phyloP scores from a whole-genome alignment of 352 stramenopile species.

The Lagenidium sp. region DNA sequence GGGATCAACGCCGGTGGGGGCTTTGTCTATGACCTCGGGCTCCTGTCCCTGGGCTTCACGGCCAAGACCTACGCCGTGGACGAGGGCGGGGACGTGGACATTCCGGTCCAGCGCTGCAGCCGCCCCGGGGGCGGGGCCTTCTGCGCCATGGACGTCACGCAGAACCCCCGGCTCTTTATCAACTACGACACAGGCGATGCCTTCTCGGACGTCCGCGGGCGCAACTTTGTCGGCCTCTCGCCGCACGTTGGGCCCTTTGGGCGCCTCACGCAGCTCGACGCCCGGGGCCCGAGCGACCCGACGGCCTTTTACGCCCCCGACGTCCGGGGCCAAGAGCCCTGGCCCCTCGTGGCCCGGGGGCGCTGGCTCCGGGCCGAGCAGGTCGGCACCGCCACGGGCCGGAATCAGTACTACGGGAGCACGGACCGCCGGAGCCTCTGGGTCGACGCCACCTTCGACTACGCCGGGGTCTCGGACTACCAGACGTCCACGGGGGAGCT shows the following conservation, averaged over 20 bases:
- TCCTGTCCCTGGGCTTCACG: constrained; percentile 81
- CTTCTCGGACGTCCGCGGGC: constrained; percentile 39
- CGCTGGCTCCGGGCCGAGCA: constrained; percentile 43
- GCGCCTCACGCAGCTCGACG: constrained; percentile 53
- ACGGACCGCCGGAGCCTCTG: constrained; percentile 63
- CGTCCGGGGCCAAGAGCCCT: constrained; percentile 64
- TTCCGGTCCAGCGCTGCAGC: constrained; percentile 65
- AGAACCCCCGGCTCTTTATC: constrained; percentile 38
- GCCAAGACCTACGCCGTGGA: constrained; percentile 66
- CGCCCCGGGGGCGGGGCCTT: constrained; percentile 28
- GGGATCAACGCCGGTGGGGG: constrained; percentile 89
- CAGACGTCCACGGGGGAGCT: constrained; percentile 43
- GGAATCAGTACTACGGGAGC: constrained; percentile 90
- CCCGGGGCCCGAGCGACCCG: constrained; percentile 23
- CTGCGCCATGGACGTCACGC: constrained; percentile 52
- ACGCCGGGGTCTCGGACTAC: constrained; percentile 87
- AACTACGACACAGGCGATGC: constrained; percentile 72
- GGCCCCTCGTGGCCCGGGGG: constrained; percentile 53
- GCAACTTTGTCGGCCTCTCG: constrained; percentile 36
- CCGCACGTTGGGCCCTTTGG: constrained; percentile 45
- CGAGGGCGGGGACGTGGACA: constrained; percentile 79
- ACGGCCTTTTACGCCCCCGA: constrained; percentile 44
- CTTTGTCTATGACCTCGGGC: constrained; percentile 87
- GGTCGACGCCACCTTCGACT: constrained; percentile 83
- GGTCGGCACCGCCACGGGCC: constrained; percentile 80